Conservation (phyloP, 306 rosid genomes). For the Rosa rugosa region DNA sequence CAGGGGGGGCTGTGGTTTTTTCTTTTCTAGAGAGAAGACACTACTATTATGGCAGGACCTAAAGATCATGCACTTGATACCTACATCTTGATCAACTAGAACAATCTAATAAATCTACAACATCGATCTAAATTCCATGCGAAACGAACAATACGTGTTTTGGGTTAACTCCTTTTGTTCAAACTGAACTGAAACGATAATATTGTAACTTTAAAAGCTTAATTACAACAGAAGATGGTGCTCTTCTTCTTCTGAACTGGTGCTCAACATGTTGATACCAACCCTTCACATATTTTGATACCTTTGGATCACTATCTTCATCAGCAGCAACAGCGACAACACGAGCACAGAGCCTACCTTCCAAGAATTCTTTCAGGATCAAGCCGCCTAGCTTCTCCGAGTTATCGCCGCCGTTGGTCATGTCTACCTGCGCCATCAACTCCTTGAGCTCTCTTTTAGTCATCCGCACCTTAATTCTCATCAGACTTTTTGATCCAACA, state of each 20-base stretch:
- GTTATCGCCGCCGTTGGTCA: neutral
- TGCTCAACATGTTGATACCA: constrained; percentile 15
- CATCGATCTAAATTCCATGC: too few species aligned
- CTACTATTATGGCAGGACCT: too few species aligned
- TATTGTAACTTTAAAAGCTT: too few species aligned
- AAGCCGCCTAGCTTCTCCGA: constrained; percentile 25
- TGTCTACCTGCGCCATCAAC: constrained; percentile 31
- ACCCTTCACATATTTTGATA: constrained; percentile 4
- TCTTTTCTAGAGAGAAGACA: too few species aligned
- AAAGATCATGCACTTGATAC: too few species aligned
- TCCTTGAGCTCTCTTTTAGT: constrained; percentile 28
- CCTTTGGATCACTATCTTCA: neutral
- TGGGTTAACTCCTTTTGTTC: too few species aligned
- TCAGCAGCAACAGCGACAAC: neutral
- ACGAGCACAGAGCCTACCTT: constrained; percentile 37
- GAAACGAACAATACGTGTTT: too few species aligned
- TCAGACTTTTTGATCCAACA: neutral
- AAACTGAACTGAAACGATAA: too few species aligned
- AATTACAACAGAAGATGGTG: neutral
- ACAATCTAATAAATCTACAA: too few species aligned
- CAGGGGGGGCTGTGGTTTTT: too few species aligned
- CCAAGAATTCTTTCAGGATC: constrained; percentile 37
- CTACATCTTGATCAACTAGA: too few species aligned
- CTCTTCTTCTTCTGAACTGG: constrained; percentile 27
- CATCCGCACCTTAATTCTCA: constrained; percentile 43